phyloP scores from a whole-genome alignment of 2,329 filamentous ascomycete species.

The Elsinoe arachidis region DNA sequence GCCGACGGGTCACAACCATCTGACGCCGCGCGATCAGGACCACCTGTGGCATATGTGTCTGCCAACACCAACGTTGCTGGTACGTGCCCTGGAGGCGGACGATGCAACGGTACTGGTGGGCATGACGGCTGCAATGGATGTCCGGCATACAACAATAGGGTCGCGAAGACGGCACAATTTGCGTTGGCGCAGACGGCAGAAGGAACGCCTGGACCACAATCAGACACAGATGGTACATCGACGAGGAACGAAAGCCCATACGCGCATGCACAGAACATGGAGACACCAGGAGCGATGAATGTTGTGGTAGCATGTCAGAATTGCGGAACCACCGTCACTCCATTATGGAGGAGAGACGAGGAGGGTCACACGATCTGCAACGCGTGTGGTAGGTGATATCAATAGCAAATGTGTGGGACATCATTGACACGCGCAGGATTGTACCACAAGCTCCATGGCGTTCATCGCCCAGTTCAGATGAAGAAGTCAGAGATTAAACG shows the following conservation, averaged over 20 bases:
- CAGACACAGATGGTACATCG: slow-evolving; percentile 5
- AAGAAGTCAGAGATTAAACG: slow-evolving; percentile 97
- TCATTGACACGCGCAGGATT: slow-evolving; percentile 51
- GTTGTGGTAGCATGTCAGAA: slow-evolving; percentile 92
- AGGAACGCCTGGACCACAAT: not conserved
- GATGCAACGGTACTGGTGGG: slow-evolving; percentile 92
- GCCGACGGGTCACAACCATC: not conserved
- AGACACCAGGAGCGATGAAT: slow-evolving; percentile 36
- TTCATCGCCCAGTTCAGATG: slow-evolving; percentile 93
- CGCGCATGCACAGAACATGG: slow-evolving; percentile 15
- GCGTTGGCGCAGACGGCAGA: slow-evolving; percentile 40
- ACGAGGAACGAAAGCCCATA: slow-evolving; percentile 13
- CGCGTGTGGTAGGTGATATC: slow-evolving; percentile 68
- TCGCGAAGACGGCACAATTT: slow-evolving; percentile 76
- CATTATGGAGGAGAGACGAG: slow-evolving; percentile 89
- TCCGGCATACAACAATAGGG: slow-evolving; percentile 92
- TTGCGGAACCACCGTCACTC: slow-evolving; percentile 91
- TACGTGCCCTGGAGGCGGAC: slow-evolving; percentile 90
- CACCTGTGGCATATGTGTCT: slow-evolving; percentile 62
- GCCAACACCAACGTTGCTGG: slow-evolving; percentile 67
- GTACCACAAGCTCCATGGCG: slow-evolving; percentile 92
- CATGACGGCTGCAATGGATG: slow-evolving; percentile 93
- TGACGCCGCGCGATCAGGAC: slow-evolving; percentile 27
- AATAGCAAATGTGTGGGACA: slow-evolving; percentile 4
- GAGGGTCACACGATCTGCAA: slow-evolving; percentile 96